phyloP scores from a whole-genome alignment of 371 early-diverging fungal genomes.

The Mucor plumbeus region DNA sequence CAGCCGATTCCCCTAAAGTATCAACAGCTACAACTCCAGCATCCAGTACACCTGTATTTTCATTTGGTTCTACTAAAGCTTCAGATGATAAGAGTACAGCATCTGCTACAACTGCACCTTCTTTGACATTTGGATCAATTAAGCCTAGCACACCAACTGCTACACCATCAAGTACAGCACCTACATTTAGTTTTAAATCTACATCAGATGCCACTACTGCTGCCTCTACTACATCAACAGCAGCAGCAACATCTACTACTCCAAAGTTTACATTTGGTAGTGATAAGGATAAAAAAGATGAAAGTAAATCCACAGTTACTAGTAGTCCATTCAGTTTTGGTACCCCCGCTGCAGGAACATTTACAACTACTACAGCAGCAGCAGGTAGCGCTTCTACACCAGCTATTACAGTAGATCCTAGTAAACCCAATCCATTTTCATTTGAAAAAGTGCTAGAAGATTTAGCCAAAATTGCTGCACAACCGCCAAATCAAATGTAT shows the following conservation, averaged over 20 bases:
- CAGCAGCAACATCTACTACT: slow-evolving; percentile 14
- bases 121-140: slow-evolving; percentile 17
- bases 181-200: slow-evolving; percentile 2
- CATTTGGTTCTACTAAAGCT: slow-evolving; percentile 13
- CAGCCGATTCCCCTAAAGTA: neutral
- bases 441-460: slow-evolving; percentile 40
- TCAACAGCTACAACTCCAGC: slow-evolving; percentile 17
- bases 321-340: slow-evolving; percentile 27
- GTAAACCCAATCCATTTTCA: slow-evolving; percentile 39
- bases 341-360: slow-evolving; percentile 4
- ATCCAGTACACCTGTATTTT: neutral
- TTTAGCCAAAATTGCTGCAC: slow-evolving; percentile 30
- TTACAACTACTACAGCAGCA: slow-evolving; percentile 14
- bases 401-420: slow-evolving; percentile 14
- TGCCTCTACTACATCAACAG: neutral
- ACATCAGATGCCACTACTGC: slow-evolving; percentile 7
- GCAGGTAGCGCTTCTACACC: slow-evolving; percentile 12
- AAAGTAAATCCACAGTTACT: slow-evolving; percentile 16
- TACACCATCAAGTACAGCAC: neutral
- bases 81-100: neutral
- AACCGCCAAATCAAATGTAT: slow-evolving; percentile 38
- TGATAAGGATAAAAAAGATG: slow-evolving; percentile 19
- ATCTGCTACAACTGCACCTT: slow-evolving; percentile 12
- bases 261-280: slow-evolving; percentile 26
- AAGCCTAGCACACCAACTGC: neutral